Evolutionary conservation across 441 rosid species (phyloP).

Genomic region (Adansonia gregorii): DNA sequence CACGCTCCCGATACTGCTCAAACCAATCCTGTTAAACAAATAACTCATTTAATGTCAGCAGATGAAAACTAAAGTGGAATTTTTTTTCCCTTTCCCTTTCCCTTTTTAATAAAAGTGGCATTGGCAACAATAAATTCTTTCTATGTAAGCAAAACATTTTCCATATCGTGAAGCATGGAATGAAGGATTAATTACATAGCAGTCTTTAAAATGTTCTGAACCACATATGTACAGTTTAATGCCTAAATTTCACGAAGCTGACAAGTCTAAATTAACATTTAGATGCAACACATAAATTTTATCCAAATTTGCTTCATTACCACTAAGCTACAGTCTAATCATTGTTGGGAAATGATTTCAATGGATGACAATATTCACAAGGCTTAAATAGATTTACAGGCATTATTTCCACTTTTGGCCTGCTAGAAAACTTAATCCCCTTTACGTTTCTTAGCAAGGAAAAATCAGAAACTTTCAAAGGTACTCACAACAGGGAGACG

Average conservation of each 20-base stretch:
- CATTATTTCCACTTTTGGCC: neutral
- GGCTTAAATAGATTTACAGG: neutral
- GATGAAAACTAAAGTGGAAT: neutral
- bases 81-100: neutral
- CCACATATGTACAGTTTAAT: neutral
- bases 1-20: constrained; percentile 74
- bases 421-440: neutral
- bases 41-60: constrained; percentile 31
- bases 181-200: neutral
- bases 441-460: constrained; percentile 1
- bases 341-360: neutral
- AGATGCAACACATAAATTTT: neutral
- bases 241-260: neutral
- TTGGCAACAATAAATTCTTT: neutral
- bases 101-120: neutral
- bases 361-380: neutral
- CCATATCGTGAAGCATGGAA: neutral
- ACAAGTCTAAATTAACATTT: neutral
- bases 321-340: constrained; percentile 1
- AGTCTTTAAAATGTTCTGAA: neutral
- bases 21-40: constrained; percentile 69
- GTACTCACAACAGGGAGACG: constrained; percentile 67
- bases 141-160: constrained; percentile 3
- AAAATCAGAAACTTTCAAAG: constrained; percentile 17
- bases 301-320: neutral